A percentile compares a stretch with the other conserved stretches of the same genome.
Evolutionary conservation across 106 monocot species (phyloP).

Genomic region (Dioscorea dumetorum): DNA sequence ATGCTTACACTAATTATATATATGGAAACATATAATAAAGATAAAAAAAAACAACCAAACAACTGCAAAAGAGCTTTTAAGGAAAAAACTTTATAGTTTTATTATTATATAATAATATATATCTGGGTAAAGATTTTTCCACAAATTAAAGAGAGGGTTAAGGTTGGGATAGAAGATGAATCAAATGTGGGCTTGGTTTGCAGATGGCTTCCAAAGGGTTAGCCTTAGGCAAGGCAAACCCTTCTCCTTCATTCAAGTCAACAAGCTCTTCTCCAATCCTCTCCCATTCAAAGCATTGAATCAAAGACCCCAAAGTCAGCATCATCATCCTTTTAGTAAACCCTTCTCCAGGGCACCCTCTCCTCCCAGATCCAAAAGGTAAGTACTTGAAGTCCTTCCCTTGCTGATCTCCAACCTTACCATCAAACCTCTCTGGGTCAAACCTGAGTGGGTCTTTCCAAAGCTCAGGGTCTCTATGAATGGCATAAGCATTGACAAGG

Average conservation of each 20-base stretch:
- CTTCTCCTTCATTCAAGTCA: constrained; percentile 2
- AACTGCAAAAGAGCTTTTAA: no score
- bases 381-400: neutral
- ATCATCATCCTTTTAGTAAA: neutral
- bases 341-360: constrained; percentile 4
- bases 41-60: no score
- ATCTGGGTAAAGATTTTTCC: no score
- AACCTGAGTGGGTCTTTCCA: constrained; percentile 16
- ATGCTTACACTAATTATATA: no score
- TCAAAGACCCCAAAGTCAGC: neutral
- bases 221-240: neutral
- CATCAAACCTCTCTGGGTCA: constrained; percentile 7
- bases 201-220: neutral
- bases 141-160: neutral
- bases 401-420: neutral
- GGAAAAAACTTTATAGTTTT: no score
- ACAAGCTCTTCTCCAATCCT: constrained; percentile 2
- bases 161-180: constrained; percentile 7
- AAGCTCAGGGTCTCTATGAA: constrained; percentile 26
- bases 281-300: constrained; percentile 13
- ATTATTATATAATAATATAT: no score
- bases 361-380: constrained; percentile 3
- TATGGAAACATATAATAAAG: no score
- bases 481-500: constrained; percentile 16
- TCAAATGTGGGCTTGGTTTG: neutral